These are phyloP conservation scores for Auxenochlorella pyrenoidosa DNA, from an alignment of 139 green algal species.

Conservation along the genomic window DNA sequence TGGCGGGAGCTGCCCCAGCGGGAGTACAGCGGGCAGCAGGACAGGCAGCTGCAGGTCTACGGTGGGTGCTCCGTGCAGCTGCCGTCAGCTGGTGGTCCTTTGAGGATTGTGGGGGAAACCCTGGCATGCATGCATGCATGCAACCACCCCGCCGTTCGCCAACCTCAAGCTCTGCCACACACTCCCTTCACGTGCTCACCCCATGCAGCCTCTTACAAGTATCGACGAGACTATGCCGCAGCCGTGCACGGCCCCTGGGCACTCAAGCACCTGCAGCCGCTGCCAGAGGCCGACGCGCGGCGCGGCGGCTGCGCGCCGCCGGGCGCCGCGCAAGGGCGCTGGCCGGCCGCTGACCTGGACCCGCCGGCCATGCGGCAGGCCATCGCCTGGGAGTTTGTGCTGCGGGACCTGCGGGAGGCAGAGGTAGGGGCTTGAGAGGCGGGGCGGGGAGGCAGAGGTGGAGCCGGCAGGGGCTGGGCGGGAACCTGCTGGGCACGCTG, in stretches of 20 bases:
- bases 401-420: constrained; percentile 36
- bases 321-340: neutral
- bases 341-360: constrained; percentile 31
- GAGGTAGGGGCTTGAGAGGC: constrained; percentile 38
- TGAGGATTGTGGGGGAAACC: neutral
- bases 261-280: constrained; percentile 11
- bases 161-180: neutral
- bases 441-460: neutral
- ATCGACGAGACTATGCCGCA: constrained; percentile 49
- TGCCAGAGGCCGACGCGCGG: neutral
- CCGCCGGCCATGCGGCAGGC: constrained; percentile 53
- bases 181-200: neutral
- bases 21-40: constrained; percentile 30
- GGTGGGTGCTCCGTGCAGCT: neutral
- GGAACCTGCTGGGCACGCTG: too few species aligned
- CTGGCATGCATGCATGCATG: too few species aligned
- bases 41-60: constrained; percentile 3
- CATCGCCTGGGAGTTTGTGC: constrained; percentile 59
- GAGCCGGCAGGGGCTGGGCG: too few species aligned
- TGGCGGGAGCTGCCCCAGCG: constrained; percentile 21
- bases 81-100: neutral
- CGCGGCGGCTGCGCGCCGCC: neutral
- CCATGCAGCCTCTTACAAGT: constrained; percentile 52
- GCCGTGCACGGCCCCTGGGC: constrained; percentile 22
- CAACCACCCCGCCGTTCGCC: neutral